phyloP scores from a whole-genome alignment of 1,139 yeast species.

The Yamadazyma triangularis region DNA sequence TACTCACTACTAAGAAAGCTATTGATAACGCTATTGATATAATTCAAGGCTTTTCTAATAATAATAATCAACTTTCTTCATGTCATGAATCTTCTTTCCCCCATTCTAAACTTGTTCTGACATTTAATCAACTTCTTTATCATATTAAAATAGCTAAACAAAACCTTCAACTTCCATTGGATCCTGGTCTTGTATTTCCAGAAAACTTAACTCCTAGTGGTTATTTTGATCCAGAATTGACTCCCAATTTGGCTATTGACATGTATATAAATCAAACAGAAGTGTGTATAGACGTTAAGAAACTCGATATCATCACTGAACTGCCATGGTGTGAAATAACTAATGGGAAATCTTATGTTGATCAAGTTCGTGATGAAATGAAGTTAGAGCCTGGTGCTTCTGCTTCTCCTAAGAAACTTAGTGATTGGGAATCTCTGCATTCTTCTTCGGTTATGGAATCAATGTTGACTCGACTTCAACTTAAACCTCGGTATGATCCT shows the following conservation, averaged over 20 bases:
- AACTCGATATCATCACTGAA: constrained; percentile 32
- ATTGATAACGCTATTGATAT: constrained; percentile 28
- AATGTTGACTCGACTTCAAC: constrained; percentile 26
- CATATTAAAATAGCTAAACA: constrained; percentile 33
- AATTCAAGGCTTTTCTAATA: constrained; percentile 18
- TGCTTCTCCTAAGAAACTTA: constrained; percentile 4
- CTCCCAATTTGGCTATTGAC: constrained; percentile 31
- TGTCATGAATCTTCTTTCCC: constrained; percentile 9
- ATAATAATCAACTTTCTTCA: constrained; percentile 5
- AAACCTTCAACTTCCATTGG: constrained; percentile 38
- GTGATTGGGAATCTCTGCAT: constrained; percentile 4
- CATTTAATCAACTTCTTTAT: constrained; percentile 22
- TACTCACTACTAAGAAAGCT: constrained; percentile 26
- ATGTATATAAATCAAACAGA: constrained; percentile 43
- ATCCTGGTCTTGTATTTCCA: constrained; percentile 41
- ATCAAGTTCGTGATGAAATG: constrained; percentile 40
- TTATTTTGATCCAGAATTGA: constrained; percentile 31
- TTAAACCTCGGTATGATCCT: constrained; percentile 31
- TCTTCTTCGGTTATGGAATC: constrained; percentile 16
- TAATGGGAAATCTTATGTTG: constrained; percentile 37
- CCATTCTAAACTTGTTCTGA: constrained; percentile 19
- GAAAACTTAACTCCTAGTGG: constrained; percentile 21
- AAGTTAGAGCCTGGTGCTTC: constrained; percentile 13
- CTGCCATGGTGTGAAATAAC: constrained; percentile 42
- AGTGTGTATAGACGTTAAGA: constrained; percentile 40